A percentile compares a stretch with the other conserved stretches of the same genome.
These are phyloP conservation scores for Pittosporum tobira DNA, from an alignment of 129 eudicot genomes.

Conservation along the genomic window DNA sequence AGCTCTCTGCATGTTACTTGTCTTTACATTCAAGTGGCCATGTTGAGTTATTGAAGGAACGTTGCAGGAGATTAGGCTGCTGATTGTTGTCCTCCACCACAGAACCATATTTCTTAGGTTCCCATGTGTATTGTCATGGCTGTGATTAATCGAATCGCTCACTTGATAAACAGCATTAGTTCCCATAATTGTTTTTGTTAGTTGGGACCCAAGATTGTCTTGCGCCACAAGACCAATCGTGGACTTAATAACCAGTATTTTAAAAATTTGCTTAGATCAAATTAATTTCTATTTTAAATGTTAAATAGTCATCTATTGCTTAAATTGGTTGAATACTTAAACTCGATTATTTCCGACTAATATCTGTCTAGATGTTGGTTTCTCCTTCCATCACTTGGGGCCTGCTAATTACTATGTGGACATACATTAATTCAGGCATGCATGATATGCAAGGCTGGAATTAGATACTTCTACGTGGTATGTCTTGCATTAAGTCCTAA, in stretches of 20 bases:
- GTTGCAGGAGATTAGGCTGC: neutral
- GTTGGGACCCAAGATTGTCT: neutral
- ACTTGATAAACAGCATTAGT: neutral
- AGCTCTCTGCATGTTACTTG: neutral
- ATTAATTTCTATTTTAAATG: neutral
- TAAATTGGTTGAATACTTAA: too few species aligned
- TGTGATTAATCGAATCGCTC: neutral
- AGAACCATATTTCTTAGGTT: neutral
- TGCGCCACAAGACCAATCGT: neutral
- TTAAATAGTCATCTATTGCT: too few species aligned
- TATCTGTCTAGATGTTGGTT: too few species aligned
- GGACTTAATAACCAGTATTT: neutral
- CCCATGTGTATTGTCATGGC: neutral
- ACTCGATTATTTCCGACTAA: too few species aligned
- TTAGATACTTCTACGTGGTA: neutral
- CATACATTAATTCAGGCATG: neutral
- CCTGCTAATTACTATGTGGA: neutral
- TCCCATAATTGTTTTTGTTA: neutral
- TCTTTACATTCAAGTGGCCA: neutral
- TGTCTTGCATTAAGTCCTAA: neutral
- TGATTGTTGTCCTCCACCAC: neutral
- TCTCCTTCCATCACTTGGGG: too few species aligned
- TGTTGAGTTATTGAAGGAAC: neutral
- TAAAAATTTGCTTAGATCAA: neutral
- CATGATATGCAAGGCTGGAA: slow-evolving; percentile 9